Evolutionary conservation across 306 rosid species (phyloP), one percentile per base, ranked within the genome.

Genomic region (Lathyrus aphaca): DNA sequence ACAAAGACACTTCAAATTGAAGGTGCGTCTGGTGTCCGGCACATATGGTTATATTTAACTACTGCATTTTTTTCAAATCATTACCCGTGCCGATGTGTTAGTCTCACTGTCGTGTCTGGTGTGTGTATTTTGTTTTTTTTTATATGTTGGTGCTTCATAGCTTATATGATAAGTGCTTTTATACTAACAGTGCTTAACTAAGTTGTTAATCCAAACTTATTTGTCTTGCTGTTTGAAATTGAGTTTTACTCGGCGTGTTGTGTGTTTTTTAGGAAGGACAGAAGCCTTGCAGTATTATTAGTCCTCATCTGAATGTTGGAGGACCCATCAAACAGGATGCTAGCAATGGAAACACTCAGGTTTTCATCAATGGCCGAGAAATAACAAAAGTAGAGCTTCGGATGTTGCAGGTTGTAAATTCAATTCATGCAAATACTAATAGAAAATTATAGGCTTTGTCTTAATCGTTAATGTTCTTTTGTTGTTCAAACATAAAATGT

Each of bases 301-400:
- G 87, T 80, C 89, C 97, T 11, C 96, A 95, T 84, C 81, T 95
- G 69, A 95, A 85, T 82, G 89, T 91, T 71, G 99, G 97, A 55
- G 96, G 88, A 74, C 91, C 89, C 8, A 86, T 95, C 29, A 84
- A 62, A 78, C 74, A 78, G 62, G 90, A 95, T 78, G 95, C 97
- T 44, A 95, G 99, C 84, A 84, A 87, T 54, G 99, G 99, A 25
- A 95, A 87, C 86, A 95, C 97, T 6, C 92, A 81, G 78, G 94
- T 95, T 79, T 90, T 82, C 85, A 91, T 95, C 44, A 95, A 95
- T 83, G 99, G 99, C 43, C 83, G 99, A 55, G 97, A 95, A 62
- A 95, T 95, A 35, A 91, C 96, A 5, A 95, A 84, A 86, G 92
- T 78, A 4, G 99, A 95, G 83, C 96, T 89, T 80, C 92, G 99